Base-by-base conservation (phyloP, 2,329 filamentous ascomycete species). In the Colletotrichum zoysiae region DNA sequence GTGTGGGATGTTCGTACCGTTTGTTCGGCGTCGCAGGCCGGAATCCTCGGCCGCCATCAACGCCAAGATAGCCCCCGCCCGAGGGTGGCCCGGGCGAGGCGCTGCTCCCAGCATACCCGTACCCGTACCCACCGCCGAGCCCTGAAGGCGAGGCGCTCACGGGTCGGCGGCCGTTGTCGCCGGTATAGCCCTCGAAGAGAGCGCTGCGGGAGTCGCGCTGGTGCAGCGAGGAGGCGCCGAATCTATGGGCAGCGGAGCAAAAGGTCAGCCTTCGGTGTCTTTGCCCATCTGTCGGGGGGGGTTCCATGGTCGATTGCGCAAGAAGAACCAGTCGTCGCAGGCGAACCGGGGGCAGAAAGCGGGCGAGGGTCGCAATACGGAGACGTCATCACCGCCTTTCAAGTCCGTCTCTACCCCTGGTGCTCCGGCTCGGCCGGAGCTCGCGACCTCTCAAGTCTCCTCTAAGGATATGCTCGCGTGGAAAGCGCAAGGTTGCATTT, bases 151-250 rank as follows among this genome's bases (percentile, higher is more conserved):
- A 86, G 55, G 83, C 79, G 78, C 83, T 86, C 76, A 81, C 81
- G 58, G 83, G 79, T 65, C 84, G 79, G 74, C 84, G 81, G 75
- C 81, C 78, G 74, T 83, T 82, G 72, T 82, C 80, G 75, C 81
- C 81, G 74, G 87, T 90, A 82, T 94, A 95, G 76, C 91, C 90
- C 76, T 92, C 91, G 83, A 95, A 95, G 74, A 95, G 89, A 75
- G 91, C 90, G 79, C 89, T 91, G 78, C 92, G 86, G 78, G 90
- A 87, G 84, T 93, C 86, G 84, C 92, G 88, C 84, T 94, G 92
- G 81, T 94, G 92, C 74, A 94, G 88, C 75, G 87, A 87, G 59
- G 90, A 91, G 77, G 87, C 83, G 76, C 89, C 87, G 81, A 93
- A 93, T 84, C 92, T 93, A 55, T 59, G 73, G 3, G 56, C 50